Evolutionary conservation across 257 asterid species (phyloP).

Genomic region (Coffea eugenioides): DNA sequence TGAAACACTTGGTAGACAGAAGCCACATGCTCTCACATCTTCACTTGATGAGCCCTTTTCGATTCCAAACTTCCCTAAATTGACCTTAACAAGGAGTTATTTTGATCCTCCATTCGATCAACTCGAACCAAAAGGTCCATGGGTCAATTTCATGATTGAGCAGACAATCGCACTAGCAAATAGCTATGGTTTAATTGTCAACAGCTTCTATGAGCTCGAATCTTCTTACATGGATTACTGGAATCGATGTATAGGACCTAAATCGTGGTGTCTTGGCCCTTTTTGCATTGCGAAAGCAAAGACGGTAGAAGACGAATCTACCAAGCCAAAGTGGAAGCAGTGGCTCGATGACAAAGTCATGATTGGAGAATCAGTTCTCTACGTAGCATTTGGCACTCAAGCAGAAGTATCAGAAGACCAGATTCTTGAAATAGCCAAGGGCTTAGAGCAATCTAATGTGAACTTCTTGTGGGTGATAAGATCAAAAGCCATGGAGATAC

Average conservation of each 20-base stretch:
- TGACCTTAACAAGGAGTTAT: constrained; percentile 51
- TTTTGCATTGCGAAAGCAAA: constrained; percentile 37
- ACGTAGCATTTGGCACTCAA: constrained; percentile 77
- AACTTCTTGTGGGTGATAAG: constrained; percentile 63
- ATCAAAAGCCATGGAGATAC: not conserved
- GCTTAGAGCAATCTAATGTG: constrained; percentile 50
- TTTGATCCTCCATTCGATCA: constrained; percentile 50
- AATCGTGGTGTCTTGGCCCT: constrained; percentile 61
- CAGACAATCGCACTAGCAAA: constrained; percentile 25
- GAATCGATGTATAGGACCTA: constrained; percentile 49
- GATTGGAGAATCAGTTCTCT: constrained; percentile 40
- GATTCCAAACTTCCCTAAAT: constrained; percentile 38
- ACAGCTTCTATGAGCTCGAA: constrained; percentile 56
- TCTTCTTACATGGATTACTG: constrained; percentile 40
- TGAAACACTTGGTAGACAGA: constrained; percentile 26
- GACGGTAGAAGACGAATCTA: not conserved
- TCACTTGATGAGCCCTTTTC: constrained; percentile 42
- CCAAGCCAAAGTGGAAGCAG: constrained; percentile 23
- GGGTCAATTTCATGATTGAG: constrained; percentile 47
- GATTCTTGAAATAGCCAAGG: constrained; percentile 43
- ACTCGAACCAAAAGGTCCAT: constrained; percentile 47
- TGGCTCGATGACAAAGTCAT: constrained; percentile 47
- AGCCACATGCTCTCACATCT: constrained; percentile 36
- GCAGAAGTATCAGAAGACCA: constrained; percentile 56
- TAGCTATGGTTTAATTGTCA: constrained; percentile 55